These are phyloP conservation scores for Raffaelea arxii DNA, from an alignment of 2,329 filamentous ascomycete genomes.

Conservation along the genomic window DNA sequence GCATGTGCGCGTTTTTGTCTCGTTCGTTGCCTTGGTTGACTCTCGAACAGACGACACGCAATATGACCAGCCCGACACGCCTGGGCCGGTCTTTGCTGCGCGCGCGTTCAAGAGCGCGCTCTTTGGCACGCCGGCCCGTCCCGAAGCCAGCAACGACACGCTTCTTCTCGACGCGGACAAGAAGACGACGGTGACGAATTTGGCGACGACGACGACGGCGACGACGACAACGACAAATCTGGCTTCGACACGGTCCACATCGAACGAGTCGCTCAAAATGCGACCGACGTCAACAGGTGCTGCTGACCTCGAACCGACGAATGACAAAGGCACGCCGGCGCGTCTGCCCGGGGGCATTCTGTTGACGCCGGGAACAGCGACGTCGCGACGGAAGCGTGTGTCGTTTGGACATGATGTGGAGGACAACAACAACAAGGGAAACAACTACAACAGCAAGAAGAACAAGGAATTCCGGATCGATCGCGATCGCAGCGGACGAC, in stretches of 20 bases:
- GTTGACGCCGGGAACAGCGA: conserved; percentile 52
- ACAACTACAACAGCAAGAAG: conserved; percentile 13
- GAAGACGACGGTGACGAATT: conserved; percentile 19
- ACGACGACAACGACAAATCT: not conserved
- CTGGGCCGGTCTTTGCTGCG: conserved; percentile 56
- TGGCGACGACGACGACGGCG: conserved; percentile 11
- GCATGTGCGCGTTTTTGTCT: not conserved
- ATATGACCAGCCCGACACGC: conserved; percentile 52
- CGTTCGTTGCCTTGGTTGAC: not conserved
- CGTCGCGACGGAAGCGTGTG: conserved; percentile 52
- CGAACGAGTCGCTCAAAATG: no score
- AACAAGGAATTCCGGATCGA: conserved; percentile 17
- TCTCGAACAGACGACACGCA: conserved; percentile 29
- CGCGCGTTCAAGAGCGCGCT: conserved; percentile 54
- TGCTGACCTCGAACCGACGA: not conserved
- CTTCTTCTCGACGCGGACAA: conserved; percentile 5
- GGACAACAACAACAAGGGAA: conserved; percentile 27
- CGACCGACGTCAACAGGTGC: no score
- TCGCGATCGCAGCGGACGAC: conserved; percentile 10
- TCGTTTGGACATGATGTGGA: conserved; percentile 52
- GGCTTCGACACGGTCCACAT: not conserved
- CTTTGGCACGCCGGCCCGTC: conserved; percentile 47
- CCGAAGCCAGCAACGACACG: conserved; percentile 10
- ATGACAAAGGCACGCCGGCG: conserved; percentile 1
- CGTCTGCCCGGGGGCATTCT: conserved; percentile 48